These are phyloP conservation scores for Crithidia bombi DNA, from an alignment of 208 protist genomes.

Conservation along the genomic window DNA sequence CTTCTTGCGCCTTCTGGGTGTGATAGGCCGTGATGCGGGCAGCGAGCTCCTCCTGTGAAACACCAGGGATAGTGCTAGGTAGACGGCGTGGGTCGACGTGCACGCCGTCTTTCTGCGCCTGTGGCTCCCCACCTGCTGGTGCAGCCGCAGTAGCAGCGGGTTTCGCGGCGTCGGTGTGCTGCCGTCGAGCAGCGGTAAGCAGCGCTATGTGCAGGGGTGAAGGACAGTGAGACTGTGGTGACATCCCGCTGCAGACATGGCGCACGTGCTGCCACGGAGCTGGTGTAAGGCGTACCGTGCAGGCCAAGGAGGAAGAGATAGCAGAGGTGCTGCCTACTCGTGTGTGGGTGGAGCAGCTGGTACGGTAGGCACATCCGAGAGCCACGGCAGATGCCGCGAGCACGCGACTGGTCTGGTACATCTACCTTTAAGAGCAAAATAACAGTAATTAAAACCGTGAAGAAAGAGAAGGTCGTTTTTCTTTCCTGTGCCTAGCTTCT, in stretches of 20 bases:
- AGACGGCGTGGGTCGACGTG: constrained; percentile 58
- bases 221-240: neutral
- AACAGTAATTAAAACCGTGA: too few species aligned
- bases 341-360: neutral
- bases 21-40: constrained; percentile 39
- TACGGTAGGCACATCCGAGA: constrained; percentile 2
- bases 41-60: constrained; percentile 75
- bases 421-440: neutral
- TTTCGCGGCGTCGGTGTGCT: neutral
- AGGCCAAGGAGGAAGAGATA: neutral
- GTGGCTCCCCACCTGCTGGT: neutral
- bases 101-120: neutral
- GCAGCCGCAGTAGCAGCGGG: neutral
- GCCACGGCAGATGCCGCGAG: constrained; percentile 9
- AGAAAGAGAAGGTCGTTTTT: too few species aligned
- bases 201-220: neutral
- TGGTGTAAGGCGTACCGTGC: neutral
- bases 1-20: constrained; percentile 29
- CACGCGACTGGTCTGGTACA: constrained; percentile 12
- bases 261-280: constrained; percentile 1
- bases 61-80: constrained; percentile 73
- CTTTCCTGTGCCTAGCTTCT: too few species aligned
- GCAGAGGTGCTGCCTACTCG: neutral
- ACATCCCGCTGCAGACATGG: neutral
- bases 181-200: neutral